These are phyloP conservation scores for Torulaspora maleeae DNA, from an alignment of 805 yeast genomes.

Conservation along the genomic window DNA sequence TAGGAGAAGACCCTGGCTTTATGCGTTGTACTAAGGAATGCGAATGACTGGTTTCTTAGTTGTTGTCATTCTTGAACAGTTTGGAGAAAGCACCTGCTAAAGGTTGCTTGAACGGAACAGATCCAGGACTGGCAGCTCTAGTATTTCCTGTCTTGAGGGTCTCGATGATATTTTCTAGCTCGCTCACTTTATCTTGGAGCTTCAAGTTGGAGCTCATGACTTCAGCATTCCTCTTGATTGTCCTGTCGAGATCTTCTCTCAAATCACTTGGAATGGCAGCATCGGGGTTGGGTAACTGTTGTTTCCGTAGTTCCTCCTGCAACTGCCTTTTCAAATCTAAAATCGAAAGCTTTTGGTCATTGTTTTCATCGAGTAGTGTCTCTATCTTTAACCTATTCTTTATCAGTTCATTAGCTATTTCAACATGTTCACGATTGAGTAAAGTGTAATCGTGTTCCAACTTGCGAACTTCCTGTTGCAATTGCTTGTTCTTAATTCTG, in stretches of 20 bases:
- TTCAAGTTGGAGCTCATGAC: constrained; percentile 60
- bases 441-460: constrained; percentile 65
- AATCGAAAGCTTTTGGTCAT: constrained; percentile 49
- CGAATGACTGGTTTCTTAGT: neutral
- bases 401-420: constrained; percentile 82
- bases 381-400: constrained; percentile 72
- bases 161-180: constrained; percentile 41
- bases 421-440: constrained; percentile 77
- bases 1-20: neutral
- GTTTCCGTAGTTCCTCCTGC: constrained; percentile 33
- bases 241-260: constrained; percentile 50
- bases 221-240: constrained; percentile 58
- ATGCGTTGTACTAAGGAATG: too few relatives aligned
- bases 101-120: constrained; percentile 9
- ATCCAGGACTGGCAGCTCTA: constrained; percentile 10
- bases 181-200: constrained; percentile 49
- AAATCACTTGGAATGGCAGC: constrained; percentile 38
- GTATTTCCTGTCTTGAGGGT: constrained; percentile 32
- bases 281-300: constrained; percentile 33
- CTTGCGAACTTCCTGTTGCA: constrained; percentile 67
- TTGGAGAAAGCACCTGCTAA: constrained; percentile 27
- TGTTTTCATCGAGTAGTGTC: constrained; percentile 68
- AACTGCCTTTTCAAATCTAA: constrained; percentile 43
- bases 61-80: constrained; percentile 10
- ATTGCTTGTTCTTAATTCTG: constrained; percentile 60